phyloP scores from a whole-genome alignment of 495 filamentous ascomycete genomes.

The Tuber borchii region DNA sequence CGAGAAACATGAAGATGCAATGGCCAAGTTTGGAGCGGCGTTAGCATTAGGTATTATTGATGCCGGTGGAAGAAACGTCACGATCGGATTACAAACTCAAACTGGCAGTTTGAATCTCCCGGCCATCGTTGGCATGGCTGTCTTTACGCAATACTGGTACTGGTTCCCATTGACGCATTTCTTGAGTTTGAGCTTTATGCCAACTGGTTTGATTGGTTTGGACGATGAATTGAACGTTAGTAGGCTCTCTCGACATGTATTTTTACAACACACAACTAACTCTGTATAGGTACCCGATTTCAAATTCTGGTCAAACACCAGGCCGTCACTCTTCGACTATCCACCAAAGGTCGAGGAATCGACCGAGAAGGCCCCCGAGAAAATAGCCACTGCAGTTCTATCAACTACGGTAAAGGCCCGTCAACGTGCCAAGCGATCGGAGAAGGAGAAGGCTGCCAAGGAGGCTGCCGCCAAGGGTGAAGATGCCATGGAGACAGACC shows the following conservation, averaged over 20 bases:
- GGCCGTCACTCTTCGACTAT: conserved; percentile 94
- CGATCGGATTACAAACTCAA: conserved; percentile 93
- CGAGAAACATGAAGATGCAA: conserved; percentile 96
- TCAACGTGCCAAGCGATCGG: conserved; percentile 64
- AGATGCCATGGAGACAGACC: conserved; percentile 85
- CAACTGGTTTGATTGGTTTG: conserved; percentile 88
- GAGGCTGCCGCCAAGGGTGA: conserved; percentile 64
- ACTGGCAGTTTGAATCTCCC: conserved; percentile 97
- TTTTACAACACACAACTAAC: conserved; percentile 11
- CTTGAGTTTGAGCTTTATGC: conserved; percentile 84
- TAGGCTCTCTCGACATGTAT: background rate
- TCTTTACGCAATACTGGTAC: conserved; percentile 99
- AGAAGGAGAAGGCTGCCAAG: conserved; percentile 58
- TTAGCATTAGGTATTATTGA: conserved; percentile 95
- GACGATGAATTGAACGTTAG: conserved; percentile 69
- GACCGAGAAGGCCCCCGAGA: conserved; percentile 82
- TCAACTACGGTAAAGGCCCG: conserved; percentile 97
- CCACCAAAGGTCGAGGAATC: conserved; percentile 94
- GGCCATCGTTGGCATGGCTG: conserved; percentile 92
- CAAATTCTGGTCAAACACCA: conserved; percentile 90
- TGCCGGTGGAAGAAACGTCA: conserved; percentile 96
- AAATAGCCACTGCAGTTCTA: conserved; percentile 91
- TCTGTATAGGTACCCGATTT: conserved; percentile 68
- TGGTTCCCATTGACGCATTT: conserved; percentile 99
- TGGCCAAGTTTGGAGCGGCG: conserved; percentile 97